phyloP scores from a whole-genome alignment of 441 rosid genomes.

The Viola pubescens region DNA sequence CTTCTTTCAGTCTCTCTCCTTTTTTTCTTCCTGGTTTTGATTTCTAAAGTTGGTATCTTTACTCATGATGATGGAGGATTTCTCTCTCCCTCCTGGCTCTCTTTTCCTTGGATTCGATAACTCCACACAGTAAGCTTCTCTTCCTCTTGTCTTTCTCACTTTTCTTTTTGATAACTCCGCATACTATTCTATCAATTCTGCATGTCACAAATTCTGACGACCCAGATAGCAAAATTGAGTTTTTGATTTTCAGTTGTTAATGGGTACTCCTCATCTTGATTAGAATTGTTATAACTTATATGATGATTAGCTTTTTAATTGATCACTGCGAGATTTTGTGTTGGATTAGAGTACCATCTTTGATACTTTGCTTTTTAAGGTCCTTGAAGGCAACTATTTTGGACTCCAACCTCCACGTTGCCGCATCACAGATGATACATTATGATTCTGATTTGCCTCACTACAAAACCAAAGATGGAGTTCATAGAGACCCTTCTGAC shows the following conservation, averaged over 20 bases:
- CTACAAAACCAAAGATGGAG: slow-evolving; percentile 78
- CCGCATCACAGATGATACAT: slow-evolving; percentile 52
- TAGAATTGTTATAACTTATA: not conserved
- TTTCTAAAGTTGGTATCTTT: not conserved
- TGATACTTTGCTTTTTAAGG: slow-evolving; percentile 29
- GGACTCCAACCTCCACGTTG: slow-evolving; percentile 56
- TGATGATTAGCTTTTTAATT: not conserved
- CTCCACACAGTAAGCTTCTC: slow-evolving; percentile 67
- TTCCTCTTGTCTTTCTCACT: not conserved
- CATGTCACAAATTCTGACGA: not conserved
- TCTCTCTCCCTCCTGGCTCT: slow-evolving; percentile 52
- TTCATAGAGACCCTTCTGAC: slow-evolving; percentile 53
- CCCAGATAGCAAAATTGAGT: slow-evolving; percentile 1
- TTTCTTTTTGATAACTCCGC: not conserved
- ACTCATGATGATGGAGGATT: slow-evolving; percentile 26
- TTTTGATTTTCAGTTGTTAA: slow-evolving; percentile 2
- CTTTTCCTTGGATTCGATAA: slow-evolving; percentile 82
- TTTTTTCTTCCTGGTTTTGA: not conserved
- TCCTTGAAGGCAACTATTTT: slow-evolving; percentile 88
- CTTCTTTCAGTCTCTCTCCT: not conserved
- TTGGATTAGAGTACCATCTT: slow-evolving; percentile 2
- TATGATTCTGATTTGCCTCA: slow-evolving; percentile 76
- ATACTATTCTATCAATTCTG: no score
- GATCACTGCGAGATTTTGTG: not conserved
- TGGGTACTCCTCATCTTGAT: not conserved